Evolutionary conservation across 2,329 filamentous ascomycete species (phyloP), one percentile per base, ranked within the genome.

Genomic region (Ophiostoma sp.): DNA sequence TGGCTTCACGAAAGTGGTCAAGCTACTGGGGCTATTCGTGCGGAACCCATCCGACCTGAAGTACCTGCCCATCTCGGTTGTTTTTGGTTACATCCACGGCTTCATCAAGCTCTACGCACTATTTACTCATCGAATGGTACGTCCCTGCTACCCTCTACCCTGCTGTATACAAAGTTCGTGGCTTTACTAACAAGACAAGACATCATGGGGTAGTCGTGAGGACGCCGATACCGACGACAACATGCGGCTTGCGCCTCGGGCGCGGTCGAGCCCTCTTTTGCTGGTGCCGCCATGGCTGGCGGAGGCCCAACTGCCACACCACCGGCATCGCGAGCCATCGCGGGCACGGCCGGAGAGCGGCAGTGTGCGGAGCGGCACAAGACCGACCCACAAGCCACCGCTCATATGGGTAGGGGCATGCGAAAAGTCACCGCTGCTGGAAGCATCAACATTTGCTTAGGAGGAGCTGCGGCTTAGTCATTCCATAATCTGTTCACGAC

Each of bases 51-150:
- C 85, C 73, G 94, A 97, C 76, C 80, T 96, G 71, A 76, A 91
- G 58, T 90, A 91, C 75, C 82, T 97, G 66, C 92, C 92, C 0
- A 82, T 94, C n/a, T 96, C 93, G 52, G 87, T 97, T 74, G 71
- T 92, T 14, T 98, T 97, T 79, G 94, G 94, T 66, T 97, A 95
- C 79, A 90, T 96, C 74, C 94, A 98, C 77, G 92, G 93, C 70
- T 78, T 93, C 71, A 93, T 98, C 83, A 97, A 97, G 82, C 83
- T 96, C 71, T 94, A 94, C 75, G 93, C 94, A 55, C 83, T 93
- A 71, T 82, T 89, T 73, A 97, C 93, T 69, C 85, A 93, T 73
- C 89, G 90, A 76, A 89, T 91, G 86, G 92, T 96, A 11, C 9
- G 64, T 64, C 6, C 41, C 18, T 8, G 27, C 64, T 64, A 40